These are phyloP conservation scores for Tetraselmis striata DNA, from an alignment of 139 green algal genomes.

Conservation along the genomic window DNA sequence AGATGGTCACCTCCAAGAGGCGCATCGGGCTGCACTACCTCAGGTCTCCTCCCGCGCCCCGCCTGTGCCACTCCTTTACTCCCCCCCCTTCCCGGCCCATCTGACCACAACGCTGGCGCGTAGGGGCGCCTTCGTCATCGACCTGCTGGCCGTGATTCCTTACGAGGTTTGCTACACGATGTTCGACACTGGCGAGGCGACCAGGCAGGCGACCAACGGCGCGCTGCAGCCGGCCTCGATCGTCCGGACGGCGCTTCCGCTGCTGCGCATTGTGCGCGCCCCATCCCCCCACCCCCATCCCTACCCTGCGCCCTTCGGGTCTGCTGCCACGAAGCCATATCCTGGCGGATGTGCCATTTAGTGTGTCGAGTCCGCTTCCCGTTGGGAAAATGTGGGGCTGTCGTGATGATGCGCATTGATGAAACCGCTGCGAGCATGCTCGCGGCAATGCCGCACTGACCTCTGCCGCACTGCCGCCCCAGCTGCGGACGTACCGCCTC, in stretches of 20 bases:
- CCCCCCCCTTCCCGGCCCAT: too few relatives aligned
- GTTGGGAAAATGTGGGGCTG: too few relatives aligned
- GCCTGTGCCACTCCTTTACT: not conserved
- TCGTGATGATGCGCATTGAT: too few relatives aligned
- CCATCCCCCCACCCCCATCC: too few relatives aligned
- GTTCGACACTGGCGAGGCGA: not conserved
- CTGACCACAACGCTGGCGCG: not conserved
- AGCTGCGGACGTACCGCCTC: not conserved
- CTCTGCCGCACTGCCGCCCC: too few relatives aligned
- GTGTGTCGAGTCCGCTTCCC: too few relatives aligned
- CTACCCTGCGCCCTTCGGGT: too few relatives aligned
- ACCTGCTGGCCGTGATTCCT: not conserved
- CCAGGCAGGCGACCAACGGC: not conserved
- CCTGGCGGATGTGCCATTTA: too few relatives aligned
- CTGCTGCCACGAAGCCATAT: too few relatives aligned
- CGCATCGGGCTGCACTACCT: not conserved
- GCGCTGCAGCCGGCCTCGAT: not conserved
- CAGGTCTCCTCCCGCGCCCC: not conserved
- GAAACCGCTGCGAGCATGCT: too few relatives aligned
- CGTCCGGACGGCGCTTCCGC: not conserved
- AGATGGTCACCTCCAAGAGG: not conserved
- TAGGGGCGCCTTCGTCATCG: not conserved
- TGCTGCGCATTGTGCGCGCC: not conserved
- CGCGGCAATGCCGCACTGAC: too few relatives aligned
- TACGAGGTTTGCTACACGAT: not conserved